Evolutionary conservation across 2,329 filamentous ascomycete genomes (phyloP).

Genomic region (Ascochyta fabae): DNA sequence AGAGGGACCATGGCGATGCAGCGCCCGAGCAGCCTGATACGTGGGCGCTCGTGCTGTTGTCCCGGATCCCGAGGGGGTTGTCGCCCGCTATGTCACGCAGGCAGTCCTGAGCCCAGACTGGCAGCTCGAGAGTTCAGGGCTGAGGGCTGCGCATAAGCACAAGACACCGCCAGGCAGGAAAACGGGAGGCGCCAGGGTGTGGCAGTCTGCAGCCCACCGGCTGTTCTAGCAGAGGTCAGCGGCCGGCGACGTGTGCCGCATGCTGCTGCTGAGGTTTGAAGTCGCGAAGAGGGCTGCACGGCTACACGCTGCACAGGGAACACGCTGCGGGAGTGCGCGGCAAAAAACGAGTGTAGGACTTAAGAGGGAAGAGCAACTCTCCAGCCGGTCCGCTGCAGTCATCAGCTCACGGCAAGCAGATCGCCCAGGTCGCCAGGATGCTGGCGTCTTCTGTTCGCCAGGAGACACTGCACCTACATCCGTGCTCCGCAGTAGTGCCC

Average conservation of each 20-base stretch:
- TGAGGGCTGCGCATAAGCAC: constrained; percentile 39
- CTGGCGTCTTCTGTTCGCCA: constrained; percentile 30
- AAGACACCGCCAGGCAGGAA: constrained; percentile 5
- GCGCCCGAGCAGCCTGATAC: constrained; percentile 9
- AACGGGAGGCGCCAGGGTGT: constrained; percentile 1
- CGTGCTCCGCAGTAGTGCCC: constrained; percentile 29
- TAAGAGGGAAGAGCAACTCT: neutral
- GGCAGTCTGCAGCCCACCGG: constrained; percentile 15
- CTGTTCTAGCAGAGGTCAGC: constrained; percentile 26
- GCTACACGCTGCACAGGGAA: neutral
- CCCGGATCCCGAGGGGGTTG: constrained; percentile 25
- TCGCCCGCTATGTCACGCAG: constrained; percentile 33
- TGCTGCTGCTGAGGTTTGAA: constrained; percentile 25
- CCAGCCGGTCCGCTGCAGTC: constrained; percentile 25
- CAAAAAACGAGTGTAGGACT: neutral
- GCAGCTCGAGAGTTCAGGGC: constrained; percentile 21
- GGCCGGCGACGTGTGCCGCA: constrained; percentile 26
- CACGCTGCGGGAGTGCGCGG: constrained; percentile 18
- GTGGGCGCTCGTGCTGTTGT: constrained; percentile 11
- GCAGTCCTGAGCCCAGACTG: constrained; percentile 29
- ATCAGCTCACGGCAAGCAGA: constrained; percentile 28
- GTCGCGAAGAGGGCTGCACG: constrained; percentile 15
- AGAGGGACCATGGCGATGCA: constrained; percentile 33
- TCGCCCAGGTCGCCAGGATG: constrained; percentile 16
- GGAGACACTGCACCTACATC: constrained; percentile 24